Conservation (phyloP, 371 early-diverging fungal species). For the Syncephalastrum racemosum region DNA sequence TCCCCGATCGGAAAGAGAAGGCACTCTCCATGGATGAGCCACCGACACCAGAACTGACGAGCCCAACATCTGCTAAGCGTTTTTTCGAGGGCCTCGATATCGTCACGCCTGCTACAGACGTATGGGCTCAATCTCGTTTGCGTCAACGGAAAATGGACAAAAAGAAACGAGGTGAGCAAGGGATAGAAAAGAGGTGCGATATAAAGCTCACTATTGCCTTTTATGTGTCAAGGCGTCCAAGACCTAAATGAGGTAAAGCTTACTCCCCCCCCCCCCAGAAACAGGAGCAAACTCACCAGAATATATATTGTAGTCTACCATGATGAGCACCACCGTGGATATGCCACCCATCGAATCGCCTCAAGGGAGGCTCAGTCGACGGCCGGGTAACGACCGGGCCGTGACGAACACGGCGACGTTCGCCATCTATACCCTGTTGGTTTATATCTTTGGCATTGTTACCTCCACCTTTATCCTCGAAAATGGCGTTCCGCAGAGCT, state of each 20-base stretch:
- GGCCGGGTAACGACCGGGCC: slow-evolving; percentile 32
- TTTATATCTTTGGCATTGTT: slow-evolving; percentile 58
- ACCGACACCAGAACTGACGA: too few species aligned
- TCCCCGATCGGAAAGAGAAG: slow-evolving; percentile 7
- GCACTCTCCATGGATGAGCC: too few species aligned
- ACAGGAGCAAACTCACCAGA: too few species aligned
- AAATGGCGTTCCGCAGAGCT: slow-evolving; percentile 26
- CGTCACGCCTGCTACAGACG: slow-evolving; percentile 15
- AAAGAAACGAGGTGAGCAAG: slow-evolving; percentile 25
- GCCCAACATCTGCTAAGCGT: too few species aligned
- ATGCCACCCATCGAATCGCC: neutral
- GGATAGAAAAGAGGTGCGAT: neutral
- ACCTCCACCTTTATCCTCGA: slow-evolving; percentile 55
- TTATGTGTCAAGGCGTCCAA: slow-evolving; percentile 19
- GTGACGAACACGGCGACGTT: slow-evolving; percentile 55
- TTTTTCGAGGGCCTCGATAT: too few species aligned
- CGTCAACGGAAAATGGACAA: slow-evolving; percentile 30
- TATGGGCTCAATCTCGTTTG: slow-evolving; percentile 37
- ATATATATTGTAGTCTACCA: neutral
- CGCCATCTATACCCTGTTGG: slow-evolving; percentile 52
- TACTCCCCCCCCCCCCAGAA: neutral
- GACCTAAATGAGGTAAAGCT: slow-evolving; percentile 42
- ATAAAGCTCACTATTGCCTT: too few species aligned
- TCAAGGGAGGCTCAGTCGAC: slow-evolving; percentile 5
- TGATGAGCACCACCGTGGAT: slow-evolving; percentile 1